These are phyloP conservation scores for Hydnum rufescens DNA, from an alignment of 768 basidiomycete genomes.

Conservation along the genomic window DNA sequence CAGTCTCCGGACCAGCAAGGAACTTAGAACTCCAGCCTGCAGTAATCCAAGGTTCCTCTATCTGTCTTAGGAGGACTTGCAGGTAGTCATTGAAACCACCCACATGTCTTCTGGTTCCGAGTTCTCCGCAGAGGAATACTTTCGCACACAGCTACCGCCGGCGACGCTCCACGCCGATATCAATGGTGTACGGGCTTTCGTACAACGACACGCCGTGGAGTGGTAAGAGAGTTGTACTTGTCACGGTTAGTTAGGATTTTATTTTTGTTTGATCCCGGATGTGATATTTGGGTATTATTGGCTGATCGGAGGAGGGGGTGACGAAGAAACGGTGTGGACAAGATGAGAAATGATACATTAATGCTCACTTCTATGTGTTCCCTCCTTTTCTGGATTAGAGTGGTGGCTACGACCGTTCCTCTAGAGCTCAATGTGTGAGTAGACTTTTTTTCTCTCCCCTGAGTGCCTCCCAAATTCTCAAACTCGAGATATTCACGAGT, in stretches of 20 bases:
- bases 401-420: constrained; percentile 93
- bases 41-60: no score
- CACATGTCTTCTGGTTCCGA: no score
- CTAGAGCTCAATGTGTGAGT: constrained; percentile 97
- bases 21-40: no score
- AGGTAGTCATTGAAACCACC: no score
- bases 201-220: constrained; percentile 39
- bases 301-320: no score
- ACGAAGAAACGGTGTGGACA: no score
- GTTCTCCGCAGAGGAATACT: constrained; percentile 83
- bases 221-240: constrained; percentile 71
- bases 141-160: constrained; percentile 70
- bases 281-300: not conserved
- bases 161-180: constrained; percentile 49
- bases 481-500: constrained; percentile 13
- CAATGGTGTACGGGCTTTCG: constrained; percentile 42
- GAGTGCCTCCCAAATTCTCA: constrained; percentile 11
- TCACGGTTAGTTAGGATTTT: constrained; percentile 49
- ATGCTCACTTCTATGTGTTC: no score
- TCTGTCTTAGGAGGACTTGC: no score
- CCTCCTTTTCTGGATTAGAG: constrained; percentile 37
- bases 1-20: no score
- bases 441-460: not conserved
- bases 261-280: not conserved
- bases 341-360: no score